Percentiles rank a stretch among this genome's conserved stretches.
Conservation (phyloP, 2,329 filamentous ascomycete species). For the Penicillium thymicola region DNA sequence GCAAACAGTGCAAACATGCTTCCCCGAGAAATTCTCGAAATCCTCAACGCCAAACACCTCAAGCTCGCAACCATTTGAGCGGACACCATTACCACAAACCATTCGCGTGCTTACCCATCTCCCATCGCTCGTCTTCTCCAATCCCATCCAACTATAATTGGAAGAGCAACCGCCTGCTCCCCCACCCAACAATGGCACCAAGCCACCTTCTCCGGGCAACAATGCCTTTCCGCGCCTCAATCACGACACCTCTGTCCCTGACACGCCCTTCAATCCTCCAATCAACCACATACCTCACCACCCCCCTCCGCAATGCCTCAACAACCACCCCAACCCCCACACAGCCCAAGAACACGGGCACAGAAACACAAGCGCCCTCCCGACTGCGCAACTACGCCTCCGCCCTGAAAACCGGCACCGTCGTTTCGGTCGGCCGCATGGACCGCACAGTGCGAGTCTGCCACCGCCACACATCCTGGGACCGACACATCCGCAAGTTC, state of each 20-base stretch:
- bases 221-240: slow-evolving; percentile 30
- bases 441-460: slow-evolving; percentile 40
- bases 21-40: slow-evolving; percentile 32
- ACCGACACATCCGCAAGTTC: slow-evolving; percentile 37
- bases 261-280: slow-evolving; percentile 24
- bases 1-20: slow-evolving; percentile 30
- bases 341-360: slow-evolving; percentile 9
- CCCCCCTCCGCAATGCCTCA: slow-evolving; percentile 20
- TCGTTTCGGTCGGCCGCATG: slow-evolving; percentile 42
- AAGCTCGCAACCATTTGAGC: slow-evolving; percentile 7
- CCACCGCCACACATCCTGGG: slow-evolving; percentile 35
- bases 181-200: slow-evolving; percentile 26
- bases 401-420: slow-evolving; percentile 38
- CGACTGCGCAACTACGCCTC: slow-evolving; percentile 38
- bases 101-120: neutral
- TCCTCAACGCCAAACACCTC: slow-evolving; percentile 12
- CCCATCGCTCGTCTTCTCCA: neutral
- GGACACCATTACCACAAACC: neutral
- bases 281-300: slow-evolving; percentile 15
- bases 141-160: neutral
- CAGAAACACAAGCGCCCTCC: slow-evolving; percentile 22
- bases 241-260: slow-evolving; percentile 24
- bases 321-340: slow-evolving; percentile 8
- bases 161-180: neutral
- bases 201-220: slow-evolving; percentile 31